phyloP scores from a whole-genome alignment of 768 basidiomycete genomes.

The Pleurotus citrinopileatus region DNA sequence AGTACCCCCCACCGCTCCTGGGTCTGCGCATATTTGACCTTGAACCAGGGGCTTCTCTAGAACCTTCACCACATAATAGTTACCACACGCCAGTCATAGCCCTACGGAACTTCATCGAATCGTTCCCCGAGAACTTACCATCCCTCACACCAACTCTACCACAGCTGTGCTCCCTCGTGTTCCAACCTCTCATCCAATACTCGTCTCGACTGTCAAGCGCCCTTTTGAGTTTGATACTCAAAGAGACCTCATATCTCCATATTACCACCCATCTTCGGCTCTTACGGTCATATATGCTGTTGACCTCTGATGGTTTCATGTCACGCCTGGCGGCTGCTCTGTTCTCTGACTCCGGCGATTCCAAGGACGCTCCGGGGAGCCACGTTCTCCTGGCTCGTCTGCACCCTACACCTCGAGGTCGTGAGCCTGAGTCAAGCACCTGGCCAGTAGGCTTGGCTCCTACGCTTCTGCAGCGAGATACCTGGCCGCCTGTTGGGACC shows the following conservation, averaged over 20 bases:
- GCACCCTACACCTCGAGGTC: background rate
- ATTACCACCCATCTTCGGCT: constrained; percentile 65
- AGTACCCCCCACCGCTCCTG: constrained; percentile 29
- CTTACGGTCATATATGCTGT: constrained; percentile 71
- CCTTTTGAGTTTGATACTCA: constrained; percentile 65
- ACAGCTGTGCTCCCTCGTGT: constrained; percentile 60
- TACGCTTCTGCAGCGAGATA: constrained; percentile 65
- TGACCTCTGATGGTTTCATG: constrained; percentile 74
- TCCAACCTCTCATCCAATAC: constrained; percentile 59
- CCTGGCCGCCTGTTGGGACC: constrained; percentile 86
- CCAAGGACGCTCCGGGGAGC: constrained; percentile 28
- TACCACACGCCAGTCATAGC: constrained; percentile 23
- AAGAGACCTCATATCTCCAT: constrained; percentile 60
- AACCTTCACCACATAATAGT: no score
- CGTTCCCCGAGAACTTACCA: constrained; percentile 61
- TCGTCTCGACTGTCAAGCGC: constrained; percentile 63
- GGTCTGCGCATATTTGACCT: constrained; percentile 61
- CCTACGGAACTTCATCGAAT: constrained; percentile 47
- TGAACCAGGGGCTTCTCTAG: constrained; percentile 48
- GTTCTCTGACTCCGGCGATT: constrained; percentile 71
- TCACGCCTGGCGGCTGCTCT: constrained; percentile 65
- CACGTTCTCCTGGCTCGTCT: constrained; percentile 11
- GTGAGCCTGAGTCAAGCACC: constrained; percentile 23
- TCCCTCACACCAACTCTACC: constrained; percentile 60
- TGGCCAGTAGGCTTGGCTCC: constrained; percentile 76